Percentiles rank a stretch among this genome's conserved stretches.
These are phyloP conservation scores for Lavandula angustifolia DNA, from an alignment of 257 asterid genomes.

Conservation along the genomic window DNA sequence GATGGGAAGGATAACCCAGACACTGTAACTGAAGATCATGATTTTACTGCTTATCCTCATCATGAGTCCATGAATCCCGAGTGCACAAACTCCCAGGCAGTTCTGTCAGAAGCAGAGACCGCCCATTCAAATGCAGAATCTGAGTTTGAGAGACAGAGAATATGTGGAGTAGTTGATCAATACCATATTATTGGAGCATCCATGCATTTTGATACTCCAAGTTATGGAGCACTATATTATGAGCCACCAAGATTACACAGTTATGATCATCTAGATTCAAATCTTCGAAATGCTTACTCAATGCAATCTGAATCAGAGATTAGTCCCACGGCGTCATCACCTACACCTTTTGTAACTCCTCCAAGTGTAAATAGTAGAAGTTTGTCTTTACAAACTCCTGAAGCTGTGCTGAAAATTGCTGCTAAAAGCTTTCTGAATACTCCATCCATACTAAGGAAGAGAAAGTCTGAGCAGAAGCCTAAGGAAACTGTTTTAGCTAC, in stretches of 20 bases:
- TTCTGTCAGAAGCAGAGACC: constrained; percentile 44
- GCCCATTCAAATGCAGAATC: constrained; percentile 36
- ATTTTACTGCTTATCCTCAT: constrained; percentile 38
- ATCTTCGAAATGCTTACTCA: constrained; percentile 42
- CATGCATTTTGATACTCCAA: constrained; percentile 42
- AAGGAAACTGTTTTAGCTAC: constrained; percentile 39
- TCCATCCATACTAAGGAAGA: constrained; percentile 86
- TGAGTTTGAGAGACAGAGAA: constrained; percentile 33
- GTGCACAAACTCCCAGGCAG: constrained; percentile 34
- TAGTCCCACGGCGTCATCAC: constrained; percentile 45
- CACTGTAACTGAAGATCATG: constrained; percentile 31
- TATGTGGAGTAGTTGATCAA: constrained; percentile 37
- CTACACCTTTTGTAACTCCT: constrained; percentile 57
- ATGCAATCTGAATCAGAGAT: constrained; percentile 45
- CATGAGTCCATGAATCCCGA: constrained; percentile 44
- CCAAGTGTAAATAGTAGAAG: constrained; percentile 55
- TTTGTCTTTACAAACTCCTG: constrained; percentile 61
- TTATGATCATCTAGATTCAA: constrained; percentile 40
- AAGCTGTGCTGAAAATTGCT: constrained; percentile 77
- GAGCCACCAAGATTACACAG: constrained; percentile 63
- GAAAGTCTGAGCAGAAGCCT: constrained; percentile 46
- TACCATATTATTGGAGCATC: constrained; percentile 42
- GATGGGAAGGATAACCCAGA: constrained; percentile 48
- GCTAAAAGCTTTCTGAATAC: constrained; percentile 83
- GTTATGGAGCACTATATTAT: constrained; percentile 61